Evolutionary conservation across 2,329 filamentous ascomycete genomes (phyloP).

Genomic region (Colletotrichum tropicicola): DNA sequence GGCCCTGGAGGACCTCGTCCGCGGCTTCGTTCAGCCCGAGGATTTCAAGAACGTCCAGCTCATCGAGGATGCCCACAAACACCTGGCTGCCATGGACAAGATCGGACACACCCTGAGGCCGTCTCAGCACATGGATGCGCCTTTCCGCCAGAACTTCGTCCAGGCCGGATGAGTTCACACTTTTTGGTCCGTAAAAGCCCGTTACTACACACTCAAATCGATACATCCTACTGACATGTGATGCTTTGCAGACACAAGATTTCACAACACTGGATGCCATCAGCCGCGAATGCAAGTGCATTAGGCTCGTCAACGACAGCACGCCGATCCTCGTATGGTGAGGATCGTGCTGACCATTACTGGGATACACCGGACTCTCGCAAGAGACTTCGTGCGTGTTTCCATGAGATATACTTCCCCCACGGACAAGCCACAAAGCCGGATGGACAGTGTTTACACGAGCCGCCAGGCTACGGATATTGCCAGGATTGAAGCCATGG

Average conservation of each 20-base stretch:
- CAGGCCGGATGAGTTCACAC: slow-evolving; percentile 41
- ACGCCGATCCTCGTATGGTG: slow-evolving; percentile 12
- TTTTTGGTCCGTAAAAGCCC: slow-evolving; percentile 26
- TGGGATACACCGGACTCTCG: background rate
- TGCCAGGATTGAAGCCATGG: slow-evolving; percentile 16
- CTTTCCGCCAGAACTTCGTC: slow-evolving; percentile 33
- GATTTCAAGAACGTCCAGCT: slow-evolving; percentile 63
- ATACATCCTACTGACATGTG: background rate
- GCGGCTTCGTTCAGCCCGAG: slow-evolving; percentile 57
- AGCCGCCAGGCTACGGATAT: slow-evolving; percentile 12
- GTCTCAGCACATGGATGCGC: slow-evolving; percentile 3
- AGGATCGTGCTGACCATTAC: slow-evolving; percentile 1
- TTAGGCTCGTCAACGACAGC: background rate
- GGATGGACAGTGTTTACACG: slow-evolving; percentile 5
- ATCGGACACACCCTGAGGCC: slow-evolving; percentile 50
- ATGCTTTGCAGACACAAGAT: background rate
- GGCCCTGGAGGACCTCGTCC: slow-evolving; percentile 68
- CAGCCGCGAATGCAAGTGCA: slow-evolving; percentile 24
- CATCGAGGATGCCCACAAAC: slow-evolving; percentile 60
- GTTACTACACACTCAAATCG: background rate
- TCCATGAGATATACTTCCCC: slow-evolving; percentile 8
- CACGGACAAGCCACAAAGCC: slow-evolving; percentile 13
- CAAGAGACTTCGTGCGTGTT: slow-evolving; percentile 18
- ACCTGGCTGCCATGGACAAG: slow-evolving; percentile 61
- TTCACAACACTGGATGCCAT: slow-evolving; percentile 9